Conservation (phyloP, 257 asterid species). For the Primulina huaijiensis region DNA sequence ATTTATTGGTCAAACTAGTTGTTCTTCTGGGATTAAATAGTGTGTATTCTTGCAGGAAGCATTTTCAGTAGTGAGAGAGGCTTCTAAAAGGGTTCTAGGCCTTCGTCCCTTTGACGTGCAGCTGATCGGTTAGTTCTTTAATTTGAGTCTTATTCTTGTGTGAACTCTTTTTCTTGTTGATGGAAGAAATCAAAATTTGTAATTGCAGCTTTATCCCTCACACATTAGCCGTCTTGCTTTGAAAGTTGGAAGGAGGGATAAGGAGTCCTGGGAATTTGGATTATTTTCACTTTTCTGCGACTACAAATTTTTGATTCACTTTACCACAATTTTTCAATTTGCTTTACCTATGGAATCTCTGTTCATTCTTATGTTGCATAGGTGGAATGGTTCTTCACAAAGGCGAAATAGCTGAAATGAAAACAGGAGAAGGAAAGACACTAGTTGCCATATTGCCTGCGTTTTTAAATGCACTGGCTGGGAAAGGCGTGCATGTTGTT, state of each 20-base stretch:
- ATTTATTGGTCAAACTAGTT: background rate
- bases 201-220: background rate
- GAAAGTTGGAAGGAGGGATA: slow-evolving; percentile 12
- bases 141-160: slow-evolving; percentile 7
- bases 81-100: slow-evolving; percentile 93
- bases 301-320: too few relatives aligned
- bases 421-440: slow-evolving; percentile 99
- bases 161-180: background rate
- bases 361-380: slow-evolving; percentile 26
- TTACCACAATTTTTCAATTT: slow-evolving; percentile 1
- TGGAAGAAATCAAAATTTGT: slow-evolving; percentile 6
- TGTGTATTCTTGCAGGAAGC: slow-evolving; percentile 71
- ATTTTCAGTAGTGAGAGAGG: slow-evolving; percentile 89
- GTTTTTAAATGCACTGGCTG: slow-evolving; percentile 82
- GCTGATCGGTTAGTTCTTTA: slow-evolving; percentile 59
- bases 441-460: slow-evolving; percentile 97
- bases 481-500: slow-evolving; percentile 90
- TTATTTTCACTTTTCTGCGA: background rate
- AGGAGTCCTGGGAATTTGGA: background rate
- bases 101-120: slow-evolving; percentile 98
- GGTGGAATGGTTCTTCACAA: slow-evolving; percentile 98
- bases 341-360: slow-evolving; percentile 2
- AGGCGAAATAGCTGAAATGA: slow-evolving; percentile 98
- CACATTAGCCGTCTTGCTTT: slow-evolving; percentile 10
- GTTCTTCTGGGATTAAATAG: slow-evolving; percentile 7